Evolutionary conservation across 2,329 filamentous ascomycete species (phyloP).

Genomic region (Colletotrichum siamense): DNA sequence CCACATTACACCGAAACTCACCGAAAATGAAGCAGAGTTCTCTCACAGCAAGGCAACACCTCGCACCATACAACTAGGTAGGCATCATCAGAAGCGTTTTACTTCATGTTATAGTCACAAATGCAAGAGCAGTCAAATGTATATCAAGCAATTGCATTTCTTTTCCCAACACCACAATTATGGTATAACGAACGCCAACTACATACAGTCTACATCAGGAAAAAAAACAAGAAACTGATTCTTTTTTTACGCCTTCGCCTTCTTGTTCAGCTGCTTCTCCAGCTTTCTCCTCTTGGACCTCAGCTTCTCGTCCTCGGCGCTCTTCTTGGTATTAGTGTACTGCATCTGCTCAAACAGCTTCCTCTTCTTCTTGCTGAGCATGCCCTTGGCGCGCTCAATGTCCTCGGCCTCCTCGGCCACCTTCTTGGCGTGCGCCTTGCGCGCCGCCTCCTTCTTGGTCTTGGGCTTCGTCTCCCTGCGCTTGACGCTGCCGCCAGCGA

Average conservation of each 20-base stretch:
- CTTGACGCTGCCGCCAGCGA: slow-evolving; percentile 70
- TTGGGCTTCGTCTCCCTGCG: slow-evolving; percentile 57
- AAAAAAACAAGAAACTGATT: not conserved
- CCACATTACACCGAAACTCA: not conserved
- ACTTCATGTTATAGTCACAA: not conserved
- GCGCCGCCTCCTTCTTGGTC: slow-evolving; percentile 72
- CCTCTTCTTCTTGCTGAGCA: slow-evolving; percentile 97
- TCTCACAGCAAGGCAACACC: not conserved
- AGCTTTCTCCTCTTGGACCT: slow-evolving; percentile 89
- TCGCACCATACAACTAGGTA: not conserved
- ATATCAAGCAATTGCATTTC: slow-evolving; percentile 1
- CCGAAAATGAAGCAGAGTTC: not conserved
- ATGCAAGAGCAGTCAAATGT: not conserved
- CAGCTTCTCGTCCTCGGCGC: slow-evolving; percentile 86
- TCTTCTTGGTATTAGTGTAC: slow-evolving; percentile 92
- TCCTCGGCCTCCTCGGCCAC: slow-evolving; percentile 83
- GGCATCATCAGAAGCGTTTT: not conserved
- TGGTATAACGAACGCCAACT: slow-evolving; percentile 23
- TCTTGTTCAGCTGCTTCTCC: slow-evolving; percentile 67
- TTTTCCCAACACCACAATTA: slow-evolving; percentile 23
- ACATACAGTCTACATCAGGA: slow-evolving; percentile 16
- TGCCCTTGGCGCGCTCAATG: slow-evolving; percentile 91
- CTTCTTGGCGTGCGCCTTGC: slow-evolving; percentile 73
- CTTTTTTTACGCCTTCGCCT: slow-evolving; percentile 14
- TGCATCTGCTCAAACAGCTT: slow-evolving; percentile 98